Evolutionary conservation across 1,284 basidiomycete species (phyloP), one percentile per base, ranked within the genome.

Genomic region (Rhodofomes roseus): DNA sequence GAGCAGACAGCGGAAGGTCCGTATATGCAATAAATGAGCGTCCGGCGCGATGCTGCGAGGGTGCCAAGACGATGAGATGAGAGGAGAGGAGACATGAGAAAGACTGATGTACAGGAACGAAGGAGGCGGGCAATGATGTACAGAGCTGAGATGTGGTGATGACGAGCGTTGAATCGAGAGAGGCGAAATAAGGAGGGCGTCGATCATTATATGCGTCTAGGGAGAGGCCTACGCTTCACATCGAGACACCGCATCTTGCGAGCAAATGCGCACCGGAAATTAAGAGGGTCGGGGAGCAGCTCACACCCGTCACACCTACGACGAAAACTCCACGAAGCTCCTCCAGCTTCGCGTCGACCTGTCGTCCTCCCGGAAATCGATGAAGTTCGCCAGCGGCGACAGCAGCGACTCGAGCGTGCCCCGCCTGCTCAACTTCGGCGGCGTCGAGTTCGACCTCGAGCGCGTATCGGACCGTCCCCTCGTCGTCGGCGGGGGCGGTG

Each of bases 301-400:
- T 29, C 16, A n/a, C n/a, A n/a, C n/a, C n/a, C n/a, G n/a, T n/a
- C n/a, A n/a, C n/a, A n/a, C n/a, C 39, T 64, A 63, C 61, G 65
- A 68, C 34, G 70, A 76, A 36, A 87, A 78, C 68, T 87, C 81
- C 65, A 87, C 81, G 67, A 87, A 83, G 70, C 83, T 85, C 62
- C 83, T 74, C 85, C 85, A 86, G 61, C 77, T 77, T 72, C 81
- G 80, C 41, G 72, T 69, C 37, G 71, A 64, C 1, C 68, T 56
- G 27, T 80, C 80, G 20, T 84, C 83, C 54, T 84, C 81, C 58
- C 76, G 76, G 60, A 87, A 73, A 68, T 87, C 86, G 62, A 87
- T 86, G 69, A 87, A 87, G 63, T 83, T 85, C 58, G 78, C 79
- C 52, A 87, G 73, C 0, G 79, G 77, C 0, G 76, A 73, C 41